Evolutionary conservation across 2,329 filamentous ascomycete species (phyloP).

Genomic region (Aspergillus felis): DNA sequence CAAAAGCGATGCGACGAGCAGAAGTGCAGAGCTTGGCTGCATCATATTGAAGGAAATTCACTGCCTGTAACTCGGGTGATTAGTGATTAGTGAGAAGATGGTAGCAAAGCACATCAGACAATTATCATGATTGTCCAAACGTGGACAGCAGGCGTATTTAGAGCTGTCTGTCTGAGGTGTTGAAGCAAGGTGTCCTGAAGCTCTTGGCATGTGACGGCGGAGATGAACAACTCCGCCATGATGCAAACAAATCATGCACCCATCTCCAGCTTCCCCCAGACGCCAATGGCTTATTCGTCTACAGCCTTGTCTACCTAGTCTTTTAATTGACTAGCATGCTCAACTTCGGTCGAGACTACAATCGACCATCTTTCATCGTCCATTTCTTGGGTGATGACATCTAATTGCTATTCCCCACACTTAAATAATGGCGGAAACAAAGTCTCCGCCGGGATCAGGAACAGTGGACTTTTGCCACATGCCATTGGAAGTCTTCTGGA

Average conservation of each 20-base stretch:
- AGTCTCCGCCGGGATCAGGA: background rate
- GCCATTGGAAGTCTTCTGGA: slow-evolving; percentile 57
- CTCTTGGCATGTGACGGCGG: slow-evolving; percentile 33
- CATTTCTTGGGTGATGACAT: background rate
- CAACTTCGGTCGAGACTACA: too few relatives aligned
- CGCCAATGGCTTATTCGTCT: background rate
- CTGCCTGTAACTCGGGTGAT: background rate
- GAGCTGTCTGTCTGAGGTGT: slow-evolving; percentile 4
- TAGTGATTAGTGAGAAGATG: background rate
- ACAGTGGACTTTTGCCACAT: slow-evolving; percentile 33
- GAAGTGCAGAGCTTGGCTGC: slow-evolving; percentile 41
- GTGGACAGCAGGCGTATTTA: background rate
- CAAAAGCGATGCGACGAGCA: slow-evolving; percentile 58
- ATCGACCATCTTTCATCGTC: background rate
- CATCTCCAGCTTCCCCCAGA: slow-evolving; percentile 1
- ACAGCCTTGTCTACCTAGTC: background rate
- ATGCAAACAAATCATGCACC: background rate
- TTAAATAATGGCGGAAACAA: background rate
- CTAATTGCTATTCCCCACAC: background rate
- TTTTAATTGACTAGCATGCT: background rate
- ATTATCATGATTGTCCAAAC: background rate
- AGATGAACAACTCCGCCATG: slow-evolving; percentile 2
- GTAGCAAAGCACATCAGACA: background rate
- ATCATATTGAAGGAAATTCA: slow-evolving; percentile 25
- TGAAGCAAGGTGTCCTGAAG: slow-evolving; percentile 40